Conservation (phyloP, 768 basidiomycete species). For the Pisolithus marmoratus region DNA sequence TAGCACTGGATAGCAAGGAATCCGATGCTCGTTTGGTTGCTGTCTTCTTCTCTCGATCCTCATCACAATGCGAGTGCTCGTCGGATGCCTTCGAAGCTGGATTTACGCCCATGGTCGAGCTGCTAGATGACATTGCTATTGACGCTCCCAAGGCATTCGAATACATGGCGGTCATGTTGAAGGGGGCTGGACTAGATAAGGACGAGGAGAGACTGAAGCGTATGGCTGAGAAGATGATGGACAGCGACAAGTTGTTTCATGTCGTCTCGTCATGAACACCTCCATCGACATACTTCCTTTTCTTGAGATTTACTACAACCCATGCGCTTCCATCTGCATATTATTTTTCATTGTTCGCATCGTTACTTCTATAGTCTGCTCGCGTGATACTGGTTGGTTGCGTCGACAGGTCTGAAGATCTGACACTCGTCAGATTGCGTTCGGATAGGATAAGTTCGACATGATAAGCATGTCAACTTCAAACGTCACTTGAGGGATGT, state of each 20-base stretch:
- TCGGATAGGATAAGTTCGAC: too few species aligned
- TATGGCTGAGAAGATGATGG: conserved; percentile 56
- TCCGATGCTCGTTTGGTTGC: conserved; percentile 73
- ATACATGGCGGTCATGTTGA: conserved; percentile 70
- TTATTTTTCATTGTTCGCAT: conserved; percentile 12
- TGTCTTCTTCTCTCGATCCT: conserved; percentile 62
- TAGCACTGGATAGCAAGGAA: conserved; percentile 78
- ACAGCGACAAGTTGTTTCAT: conserved; percentile 53
- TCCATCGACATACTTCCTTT: conserved; percentile 8
- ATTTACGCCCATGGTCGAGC: conserved; percentile 60
- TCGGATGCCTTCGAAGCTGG: conserved; percentile 67
- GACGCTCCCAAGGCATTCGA: conserved; percentile 85
- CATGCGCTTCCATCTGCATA: background rate
- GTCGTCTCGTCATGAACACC: conserved; percentile 41
- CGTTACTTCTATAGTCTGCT: conserved; percentile 14
- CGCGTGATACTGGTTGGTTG: conserved; percentile 22
- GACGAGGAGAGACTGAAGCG: conserved; percentile 53
- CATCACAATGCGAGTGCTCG: conserved; percentile 55
- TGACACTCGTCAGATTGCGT: too few species aligned
- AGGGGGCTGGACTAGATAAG: conserved; percentile 52
- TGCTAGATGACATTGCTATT: conserved; percentile 83
- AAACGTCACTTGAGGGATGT: too few species aligned
- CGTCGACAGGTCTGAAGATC: too few species aligned
- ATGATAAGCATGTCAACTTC: too few species aligned
- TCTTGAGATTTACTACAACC: conserved; percentile 9